Percentiles rank a stretch among this genome's conserved stretches.
phyloP scores from a whole-genome alignment of 352 stramenopile genomes.

The Aphanomyces euteiches region DNA sequence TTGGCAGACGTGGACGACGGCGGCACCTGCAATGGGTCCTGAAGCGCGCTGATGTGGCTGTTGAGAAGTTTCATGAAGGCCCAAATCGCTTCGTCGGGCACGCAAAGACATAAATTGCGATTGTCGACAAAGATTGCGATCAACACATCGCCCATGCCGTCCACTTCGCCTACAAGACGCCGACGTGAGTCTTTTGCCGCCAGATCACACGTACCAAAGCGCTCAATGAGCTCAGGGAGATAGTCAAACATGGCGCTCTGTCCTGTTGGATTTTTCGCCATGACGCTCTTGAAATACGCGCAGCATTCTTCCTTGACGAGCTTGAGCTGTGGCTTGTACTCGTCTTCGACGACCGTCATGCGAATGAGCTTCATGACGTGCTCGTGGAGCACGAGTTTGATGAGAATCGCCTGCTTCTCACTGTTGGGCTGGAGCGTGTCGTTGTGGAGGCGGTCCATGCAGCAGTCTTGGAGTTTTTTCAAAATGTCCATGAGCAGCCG shows the following conservation, averaged over 20 bases:
- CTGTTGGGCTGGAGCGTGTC: conserved; percentile 16
- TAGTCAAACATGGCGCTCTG: conserved; percentile 22
- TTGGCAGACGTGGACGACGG: not conserved
- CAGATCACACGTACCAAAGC: conserved; percentile 20
- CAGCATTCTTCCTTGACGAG: conserved; percentile 26
- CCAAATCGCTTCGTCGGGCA: conserved; percentile 28
- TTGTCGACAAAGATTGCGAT: conserved; percentile 31
- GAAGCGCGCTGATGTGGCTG: not conserved
- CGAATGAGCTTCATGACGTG: conserved; percentile 27
- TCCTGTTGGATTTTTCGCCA: conserved; percentile 13
- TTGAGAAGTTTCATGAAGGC: conserved; percentile 29
- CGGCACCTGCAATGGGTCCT: not conserved
- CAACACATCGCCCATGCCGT: conserved; percentile 24
- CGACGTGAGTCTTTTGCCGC: not conserved
- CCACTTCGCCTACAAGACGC: conserved; percentile 13
- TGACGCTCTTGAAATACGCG: conserved; percentile 24
- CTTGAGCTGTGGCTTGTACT: conserved; percentile 16
- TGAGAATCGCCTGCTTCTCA: conserved; percentile 26
- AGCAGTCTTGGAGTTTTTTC: conserved; percentile 26
- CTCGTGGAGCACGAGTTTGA: conserved; percentile 20
- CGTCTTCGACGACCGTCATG: not conserved
- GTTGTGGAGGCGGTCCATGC: conserved; percentile 2
- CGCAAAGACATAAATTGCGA: conserved; percentile 20
- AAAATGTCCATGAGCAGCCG: conserved; percentile 20
- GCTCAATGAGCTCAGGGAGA: conserved; percentile 19